These are phyloP conservation scores for Vaccinium myrtillus DNA, from an alignment of 148 eudicot genomes.

Conservation along the genomic window DNA sequence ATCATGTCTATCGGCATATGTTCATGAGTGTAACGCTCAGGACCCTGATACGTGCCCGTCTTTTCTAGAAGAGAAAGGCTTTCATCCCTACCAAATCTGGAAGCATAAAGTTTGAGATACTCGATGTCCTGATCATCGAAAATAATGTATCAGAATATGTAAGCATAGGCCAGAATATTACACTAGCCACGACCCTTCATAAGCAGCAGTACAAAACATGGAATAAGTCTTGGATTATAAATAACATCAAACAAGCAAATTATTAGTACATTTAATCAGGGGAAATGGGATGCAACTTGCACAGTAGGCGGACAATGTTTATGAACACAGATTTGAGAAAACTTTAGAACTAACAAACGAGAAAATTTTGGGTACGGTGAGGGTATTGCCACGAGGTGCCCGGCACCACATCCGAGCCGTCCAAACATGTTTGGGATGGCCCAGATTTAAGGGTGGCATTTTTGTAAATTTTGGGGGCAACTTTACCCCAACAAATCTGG, in stretches of 20 bases:
- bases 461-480: no score
- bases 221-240: background rate
- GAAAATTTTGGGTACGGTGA: no score
- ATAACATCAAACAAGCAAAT: no score
- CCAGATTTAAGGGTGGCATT: no score
- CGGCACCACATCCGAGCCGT: no score
- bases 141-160: background rate
- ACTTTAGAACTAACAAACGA: background rate
- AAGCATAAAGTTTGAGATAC: conserved; percentile 83
- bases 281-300: background rate
- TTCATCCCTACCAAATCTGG: conserved; percentile 84
- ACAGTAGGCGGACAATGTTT: background rate
- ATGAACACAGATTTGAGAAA: background rate
- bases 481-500: no score
- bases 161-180: background rate
- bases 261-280: background rate
- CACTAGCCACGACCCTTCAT: background rate
- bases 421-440: no score
- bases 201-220: background rate
- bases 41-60: conserved; percentile 73
- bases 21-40: conserved; percentile 86
- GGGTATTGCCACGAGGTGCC: no score
- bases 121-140: conserved; percentile 65
- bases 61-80: conserved; percentile 70
- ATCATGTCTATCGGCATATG: conserved; percentile 85